Conservation (phyloP, 305 asterid genomes). For the Fraxinus latifolia region DNA sequence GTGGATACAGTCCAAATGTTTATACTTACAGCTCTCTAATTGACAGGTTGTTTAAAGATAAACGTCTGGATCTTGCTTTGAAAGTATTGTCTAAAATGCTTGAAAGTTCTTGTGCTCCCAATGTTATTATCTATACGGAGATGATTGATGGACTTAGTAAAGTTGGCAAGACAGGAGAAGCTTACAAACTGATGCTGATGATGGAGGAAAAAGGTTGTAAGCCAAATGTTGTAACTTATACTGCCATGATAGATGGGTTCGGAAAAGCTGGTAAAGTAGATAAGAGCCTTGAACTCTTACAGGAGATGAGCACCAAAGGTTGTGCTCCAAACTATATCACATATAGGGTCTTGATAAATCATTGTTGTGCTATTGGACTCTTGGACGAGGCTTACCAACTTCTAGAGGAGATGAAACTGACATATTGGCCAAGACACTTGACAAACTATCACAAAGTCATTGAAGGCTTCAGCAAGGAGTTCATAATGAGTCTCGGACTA, state of each 20-base stretch:
- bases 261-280: conserved; percentile 71
- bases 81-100: conserved; percentile 85
- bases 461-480: conserved; percentile 78
- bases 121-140: conserved; percentile 75
- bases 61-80: conserved; percentile 78
- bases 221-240: conserved; percentile 90
- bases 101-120: conserved; percentile 69
- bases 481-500: conserved; percentile 54
- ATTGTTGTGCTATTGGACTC: conserved; percentile 53
- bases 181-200: conserved; percentile 80
- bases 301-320: conserved; percentile 58
- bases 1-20: conserved; percentile 64
- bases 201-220: conserved; percentile 93
- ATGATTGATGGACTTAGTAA: conserved; percentile 94
- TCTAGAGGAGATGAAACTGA: conserved; percentile 86
- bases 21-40: conserved; percentile 77
- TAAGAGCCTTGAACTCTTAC: conserved; percentile 59
- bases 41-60: conserved; percentile 79
- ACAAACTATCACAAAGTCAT: conserved; percentile 65
- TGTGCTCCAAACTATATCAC: conserved; percentile 84
- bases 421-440: conserved; percentile 70
- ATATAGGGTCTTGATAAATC: conserved; percentile 66
- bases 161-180: conserved; percentile 83
- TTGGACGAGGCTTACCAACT: conserved; percentile 79
- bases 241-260: conserved; percentile 91